Evolutionary conservation across 352 stramenopile species (phyloP), one percentile per base, ranked within the genome.

Genomic region (Globisporangium lucens): DNA sequence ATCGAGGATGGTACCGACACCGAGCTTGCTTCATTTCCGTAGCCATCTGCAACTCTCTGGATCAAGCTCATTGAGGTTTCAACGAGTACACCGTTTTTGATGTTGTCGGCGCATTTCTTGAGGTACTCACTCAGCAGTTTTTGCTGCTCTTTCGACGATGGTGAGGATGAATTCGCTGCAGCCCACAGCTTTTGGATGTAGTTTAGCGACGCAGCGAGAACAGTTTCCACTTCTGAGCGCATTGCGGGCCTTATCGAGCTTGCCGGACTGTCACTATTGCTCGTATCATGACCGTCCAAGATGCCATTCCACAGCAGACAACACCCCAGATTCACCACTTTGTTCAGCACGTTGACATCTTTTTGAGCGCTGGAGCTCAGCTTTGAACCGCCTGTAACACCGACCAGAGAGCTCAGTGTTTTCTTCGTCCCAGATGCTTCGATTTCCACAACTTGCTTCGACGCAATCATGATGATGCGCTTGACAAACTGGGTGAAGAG

Each of bases 281-380:
- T 85, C 67, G 29, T 58, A 70, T 73, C 83, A 59, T 62, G 63
- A 7, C 59, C 66, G 20, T 71, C 66, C 63, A 87, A 69, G 29
- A 90, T 81, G 9, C 75, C 83, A 72, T 89, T 93, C 87, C 87
- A 94, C 56, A 93, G 80, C 20, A 95, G 63, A n/a, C 79, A 93
- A 17, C 87, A 86, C 24, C 85, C 87, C 47, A 95, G 65, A 10
- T 61, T 80, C 33, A 92, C 82, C 27, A 95, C 74, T 59, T 95
- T 95, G 63, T 79, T 89, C 15, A 89, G 76, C 2, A 91, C 71
- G 30, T 95, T 85, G 2, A 83, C 67, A 56, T 93, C 85, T 68
- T 89, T 90, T 63, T 89, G 75, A n/a, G 80, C 77, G 52, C 60
- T 82, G 35, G 61, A 46, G 24, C 69, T 85, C 17, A 82, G 68